phyloP scores from a whole-genome alignment of 106 monocot genomes.

The Acanthochlamys bracteata region DNA sequence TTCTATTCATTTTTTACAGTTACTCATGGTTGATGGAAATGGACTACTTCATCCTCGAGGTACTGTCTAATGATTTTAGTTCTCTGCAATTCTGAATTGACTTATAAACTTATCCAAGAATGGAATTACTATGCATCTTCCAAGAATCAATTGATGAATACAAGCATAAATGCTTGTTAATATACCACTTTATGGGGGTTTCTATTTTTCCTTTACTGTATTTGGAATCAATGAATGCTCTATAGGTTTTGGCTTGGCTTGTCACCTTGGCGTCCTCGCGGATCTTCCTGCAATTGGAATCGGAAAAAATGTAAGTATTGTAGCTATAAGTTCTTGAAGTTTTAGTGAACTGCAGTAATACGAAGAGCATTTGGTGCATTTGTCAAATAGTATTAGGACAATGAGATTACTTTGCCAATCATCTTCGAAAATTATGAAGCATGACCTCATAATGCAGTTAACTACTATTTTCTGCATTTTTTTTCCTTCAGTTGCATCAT shows the following conservation, averaged over 20 bases:
- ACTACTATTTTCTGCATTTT: too few species aligned
- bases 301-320: conserved; percentile 79
- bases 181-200: too few species aligned
- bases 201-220: too few species aligned
- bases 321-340: background rate
- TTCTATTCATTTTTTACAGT: conserved; percentile 24
- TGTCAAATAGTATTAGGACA: too few species aligned
- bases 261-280: conserved; percentile 86
- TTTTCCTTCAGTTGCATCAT: conserved; percentile 64
- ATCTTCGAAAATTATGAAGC: too few species aligned
- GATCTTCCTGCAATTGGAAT: conserved; percentile 75
- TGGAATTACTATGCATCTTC: too few species aligned
- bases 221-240: too few species aligned
- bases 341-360: background rate
- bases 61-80: conserved; percentile 6
- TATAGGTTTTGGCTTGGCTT: conserved; percentile 94
- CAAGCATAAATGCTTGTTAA: too few species aligned
- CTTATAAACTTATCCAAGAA: background rate
- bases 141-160: too few species aligned
- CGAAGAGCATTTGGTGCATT: background rate
- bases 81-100: too few species aligned
- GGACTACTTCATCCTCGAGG: conserved; percentile 93
- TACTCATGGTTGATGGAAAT: conserved; percentile 98
- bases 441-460: too few species aligned
- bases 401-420: too few species aligned